phyloP scores from a whole-genome alignment of 164 flowering plant genomes.

The Berberis vulgaris region DNA sequence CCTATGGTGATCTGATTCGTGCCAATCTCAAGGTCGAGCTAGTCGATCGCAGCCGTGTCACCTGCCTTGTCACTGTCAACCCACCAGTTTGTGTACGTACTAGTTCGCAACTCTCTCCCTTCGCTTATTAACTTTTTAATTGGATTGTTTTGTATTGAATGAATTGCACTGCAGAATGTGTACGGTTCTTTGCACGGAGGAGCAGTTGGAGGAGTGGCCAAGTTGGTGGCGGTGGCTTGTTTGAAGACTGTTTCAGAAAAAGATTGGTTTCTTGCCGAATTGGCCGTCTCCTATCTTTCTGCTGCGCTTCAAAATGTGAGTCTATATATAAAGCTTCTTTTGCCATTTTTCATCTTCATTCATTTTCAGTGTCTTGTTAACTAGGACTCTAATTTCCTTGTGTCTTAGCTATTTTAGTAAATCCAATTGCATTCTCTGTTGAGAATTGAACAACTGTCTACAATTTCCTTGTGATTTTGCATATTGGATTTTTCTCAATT shows the following conservation, averaged over 20 bases:
- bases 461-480: too few species aligned
- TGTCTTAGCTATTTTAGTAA: too few species aligned
- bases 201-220: slow-evolving; percentile 11
- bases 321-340: not conserved
- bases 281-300: slow-evolving; percentile 7
- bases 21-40: slow-evolving; percentile 22
- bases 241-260: slow-evolving; percentile 7
- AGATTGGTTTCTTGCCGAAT: slow-evolving; percentile 13
- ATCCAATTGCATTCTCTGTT: too few species aligned
- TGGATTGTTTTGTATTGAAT: not conserved
- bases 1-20: slow-evolving; percentile 14
- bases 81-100: slow-evolving; percentile 4
- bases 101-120: not conserved
- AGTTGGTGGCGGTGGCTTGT: slow-evolving; percentile 11
- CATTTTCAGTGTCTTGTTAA: not conserved
- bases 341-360: not conserved
- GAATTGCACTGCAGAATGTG: slow-evolving; percentile 4
- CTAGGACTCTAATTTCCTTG: too few species aligned
- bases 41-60: slow-evolving; percentile 28
- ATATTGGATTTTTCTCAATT: too few species aligned
- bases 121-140: not conserved
- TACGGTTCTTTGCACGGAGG: slow-evolving; percentile 16
- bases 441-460: too few species aligned
- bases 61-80: slow-evolving; percentile 27
- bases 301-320: slow-evolving; percentile 9